Percentiles rank a stretch among this genome's conserved stretches.
Evolutionary conservation across 257 asterid species (phyloP).

Genomic region (Verbascum thapsus): DNA sequence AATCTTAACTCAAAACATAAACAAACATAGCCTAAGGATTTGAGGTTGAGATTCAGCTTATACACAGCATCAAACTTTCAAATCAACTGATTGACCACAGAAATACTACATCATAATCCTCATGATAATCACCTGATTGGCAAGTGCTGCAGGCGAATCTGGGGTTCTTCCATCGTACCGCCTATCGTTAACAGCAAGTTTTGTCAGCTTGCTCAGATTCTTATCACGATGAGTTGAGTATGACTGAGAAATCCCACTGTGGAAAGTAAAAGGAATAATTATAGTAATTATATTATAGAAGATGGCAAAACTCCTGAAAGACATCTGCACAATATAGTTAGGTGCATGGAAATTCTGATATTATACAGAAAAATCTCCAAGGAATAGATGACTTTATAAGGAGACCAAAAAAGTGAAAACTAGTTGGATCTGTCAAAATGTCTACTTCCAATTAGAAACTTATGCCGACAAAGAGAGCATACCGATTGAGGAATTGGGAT

Average conservation of each 20-base stretch:
- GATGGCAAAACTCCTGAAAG: conserved; percentile 20
- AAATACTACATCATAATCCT: background rate
- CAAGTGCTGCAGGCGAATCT: conserved; percentile 80
- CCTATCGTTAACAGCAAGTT: conserved; percentile 74
- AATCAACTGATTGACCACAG: conserved; percentile 19
- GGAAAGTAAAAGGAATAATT: conserved; percentile 21
- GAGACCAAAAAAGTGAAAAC: conserved; percentile 11
- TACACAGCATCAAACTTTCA: background rate
- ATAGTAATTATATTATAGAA: conserved; percentile 4
- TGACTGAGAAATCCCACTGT: conserved; percentile 83
- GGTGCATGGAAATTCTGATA: conserved; percentile 14
- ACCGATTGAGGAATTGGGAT: conserved; percentile 87
- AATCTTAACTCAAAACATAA: too few relatives aligned
- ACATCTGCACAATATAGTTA: conserved; percentile 17
- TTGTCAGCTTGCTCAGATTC: conserved; percentile 67
- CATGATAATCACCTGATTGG: conserved; percentile 71
- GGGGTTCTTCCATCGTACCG: conserved; percentile 84
- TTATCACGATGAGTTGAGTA: conserved; percentile 75
- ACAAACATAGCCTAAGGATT: too few relatives aligned
- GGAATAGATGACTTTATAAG: conserved; percentile 9
- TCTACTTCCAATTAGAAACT: conserved; percentile 14
- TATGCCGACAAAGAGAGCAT: conserved; percentile 25
- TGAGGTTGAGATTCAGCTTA: background rate
- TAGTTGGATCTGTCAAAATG: conserved; percentile 26
- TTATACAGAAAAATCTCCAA: conserved; percentile 12